Percentiles rank a stretch among this genome's conserved stretches.
phyloP scores from a whole-genome alignment of 305 asterid species.

The Ajuga reptans region DNA sequence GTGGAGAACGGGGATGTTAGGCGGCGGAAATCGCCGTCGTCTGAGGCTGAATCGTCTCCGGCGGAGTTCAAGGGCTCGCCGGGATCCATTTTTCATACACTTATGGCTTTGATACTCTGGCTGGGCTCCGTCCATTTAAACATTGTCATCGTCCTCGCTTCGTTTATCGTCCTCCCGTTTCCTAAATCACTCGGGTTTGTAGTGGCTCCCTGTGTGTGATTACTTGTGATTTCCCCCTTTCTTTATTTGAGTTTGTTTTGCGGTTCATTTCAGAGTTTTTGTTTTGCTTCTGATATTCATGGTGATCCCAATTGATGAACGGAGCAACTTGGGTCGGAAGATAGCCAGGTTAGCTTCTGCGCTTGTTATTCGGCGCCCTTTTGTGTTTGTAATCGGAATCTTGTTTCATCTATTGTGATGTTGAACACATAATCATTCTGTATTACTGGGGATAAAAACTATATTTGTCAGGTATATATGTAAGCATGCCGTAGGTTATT shows the following conservation, averaged over 20 bases:
- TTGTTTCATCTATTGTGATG: background rate
- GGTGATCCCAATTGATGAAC: constrained; percentile 68
- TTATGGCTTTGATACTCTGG: constrained; percentile 55
- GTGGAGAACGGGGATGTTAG: constrained; percentile 23
- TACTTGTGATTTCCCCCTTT: background rate
- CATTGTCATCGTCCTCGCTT: constrained; percentile 33
- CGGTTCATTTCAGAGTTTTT: constrained; percentile 45
- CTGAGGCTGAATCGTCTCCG: constrained; percentile 25
- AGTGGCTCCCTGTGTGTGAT: background rate
- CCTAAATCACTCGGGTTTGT: constrained; percentile 54
- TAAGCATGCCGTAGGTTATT: constrained; percentile 84
- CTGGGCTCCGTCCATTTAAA: constrained; percentile 65
- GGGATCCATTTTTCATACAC: constrained; percentile 35
- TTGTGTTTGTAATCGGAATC: background rate
- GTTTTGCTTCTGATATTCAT: constrained; percentile 53
- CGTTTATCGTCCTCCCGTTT: constrained; percentile 59
- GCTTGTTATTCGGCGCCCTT: background rate
- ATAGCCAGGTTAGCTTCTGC: constrained; percentile 44
- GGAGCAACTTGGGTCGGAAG: constrained; percentile 55
- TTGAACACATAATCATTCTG: background rate
- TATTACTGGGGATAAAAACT: constrained; percentile 10
- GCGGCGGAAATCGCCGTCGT: constrained; percentile 26
- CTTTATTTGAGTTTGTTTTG: background rate
- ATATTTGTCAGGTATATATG: constrained; percentile 65
- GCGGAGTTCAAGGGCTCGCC: constrained; percentile 54